Evolutionary conservation across 805 yeast genomes (phyloP), one percentile per base, ranked within the genome.

Genomic region (Lachancea lanzarotensis): DNA sequence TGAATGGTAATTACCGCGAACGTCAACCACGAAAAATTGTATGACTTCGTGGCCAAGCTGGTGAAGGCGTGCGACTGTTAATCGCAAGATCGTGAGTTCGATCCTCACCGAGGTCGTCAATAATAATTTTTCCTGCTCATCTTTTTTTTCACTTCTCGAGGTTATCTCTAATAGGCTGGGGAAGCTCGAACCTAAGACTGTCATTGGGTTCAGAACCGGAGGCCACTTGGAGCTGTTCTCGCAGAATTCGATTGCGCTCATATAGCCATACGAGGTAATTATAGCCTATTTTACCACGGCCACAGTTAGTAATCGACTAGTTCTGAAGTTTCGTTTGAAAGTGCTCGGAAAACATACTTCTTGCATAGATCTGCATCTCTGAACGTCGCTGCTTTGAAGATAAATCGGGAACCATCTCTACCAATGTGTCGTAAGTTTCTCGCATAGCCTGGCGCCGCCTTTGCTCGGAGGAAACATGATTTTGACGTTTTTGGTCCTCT

Each of bases 381-480:
- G 95, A 83, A 35, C 96, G 69, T 44, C 83, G 79, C 53, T 91
- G 96, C 19, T 71, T 68, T n/a, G 73, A 71, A 1, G 75, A 70
- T 35, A 90, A 67, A 8, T 76, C 79, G 0, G 97, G 97, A 1
- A 93, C 88, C 8, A 86, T 62, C 1, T 74, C 70, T 0, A 89
- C 90, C 18, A 90, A 70, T 45, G 74, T 75, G 54, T 85, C 95
- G 57, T 87, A 90, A 9, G 88, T 90, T 9, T 81, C 76, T 37
- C 97, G 70, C 18, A 91, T 87, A 35, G 90, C 87, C 52, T 82
- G 87, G 49, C 98, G 71, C 55, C 98, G 72, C 57, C 84, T 84
- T 60, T 88, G 90, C 60, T 90, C 98, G 0, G 90, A 82, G 4
- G 85, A 85, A 7, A 86, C 84, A 56, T 85, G 95, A 52, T 82